phyloP scores from a whole-genome alignment of 2,329 filamentous ascomycete species.

The Lecanicillium sp. region DNA sequence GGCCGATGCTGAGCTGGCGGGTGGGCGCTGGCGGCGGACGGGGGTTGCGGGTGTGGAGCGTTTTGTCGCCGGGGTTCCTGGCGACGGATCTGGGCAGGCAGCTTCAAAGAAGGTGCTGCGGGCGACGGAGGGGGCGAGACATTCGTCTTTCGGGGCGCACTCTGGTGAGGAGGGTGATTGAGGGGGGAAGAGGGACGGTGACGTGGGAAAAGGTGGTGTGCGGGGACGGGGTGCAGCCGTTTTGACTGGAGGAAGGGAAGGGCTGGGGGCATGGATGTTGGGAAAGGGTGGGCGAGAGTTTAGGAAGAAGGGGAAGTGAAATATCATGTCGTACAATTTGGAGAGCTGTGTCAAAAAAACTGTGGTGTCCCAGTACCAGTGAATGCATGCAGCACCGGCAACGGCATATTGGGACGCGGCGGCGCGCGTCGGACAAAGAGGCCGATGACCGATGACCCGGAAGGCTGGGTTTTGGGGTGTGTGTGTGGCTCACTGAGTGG shows the following conservation, averaged over 20 bases:
- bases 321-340: too few relatives aligned
- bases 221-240: slow-evolving; percentile 12
- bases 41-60: slow-evolving; percentile 35
- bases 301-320: too few relatives aligned
- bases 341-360: too few relatives aligned
- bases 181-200: slow-evolving; percentile 34
- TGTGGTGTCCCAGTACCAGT: too few relatives aligned
- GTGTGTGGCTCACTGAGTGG: background rate
- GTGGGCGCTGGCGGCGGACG: slow-evolving; percentile 31
- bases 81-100: slow-evolving; percentile 34
- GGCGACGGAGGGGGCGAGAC: slow-evolving; percentile 23
- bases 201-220: slow-evolving; percentile 33
- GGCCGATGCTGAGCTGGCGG: slow-evolving; percentile 42
- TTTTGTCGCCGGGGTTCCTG: slow-evolving; percentile 35
- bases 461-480: background rate
- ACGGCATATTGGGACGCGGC: too few relatives aligned
- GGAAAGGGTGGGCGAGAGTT: too few relatives aligned
- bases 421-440: too few relatives aligned
- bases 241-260: too few relatives aligned
- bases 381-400: too few relatives aligned
- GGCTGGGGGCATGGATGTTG: background rate
- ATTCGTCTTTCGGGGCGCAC: slow-evolving; percentile 31
- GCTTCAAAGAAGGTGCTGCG: slow-evolving; percentile 18
- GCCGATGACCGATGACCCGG: background rate
- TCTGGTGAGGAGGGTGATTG: slow-evolving; percentile 33